Conservation (phyloP, 2,329 filamentous ascomycete species). For the Venturia asperata region DNA sequence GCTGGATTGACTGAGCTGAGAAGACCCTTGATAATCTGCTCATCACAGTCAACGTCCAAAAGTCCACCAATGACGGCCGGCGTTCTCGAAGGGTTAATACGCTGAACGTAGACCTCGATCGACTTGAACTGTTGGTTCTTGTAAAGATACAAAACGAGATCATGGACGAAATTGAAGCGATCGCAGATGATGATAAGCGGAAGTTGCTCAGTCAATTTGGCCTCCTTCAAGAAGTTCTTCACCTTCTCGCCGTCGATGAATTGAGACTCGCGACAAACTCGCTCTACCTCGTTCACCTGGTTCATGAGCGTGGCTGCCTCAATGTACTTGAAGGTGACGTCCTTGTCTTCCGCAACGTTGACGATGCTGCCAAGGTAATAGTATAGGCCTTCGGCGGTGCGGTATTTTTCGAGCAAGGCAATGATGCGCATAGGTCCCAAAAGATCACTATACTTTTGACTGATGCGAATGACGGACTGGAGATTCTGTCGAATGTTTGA, state of each 20-base stretch:
- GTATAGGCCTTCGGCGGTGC: conserved; percentile 92
- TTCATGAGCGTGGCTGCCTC: conserved; percentile 91
- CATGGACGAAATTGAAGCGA: conserved; percentile 98
- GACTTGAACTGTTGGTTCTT: conserved; percentile 99
- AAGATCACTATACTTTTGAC: conserved; percentile 96
- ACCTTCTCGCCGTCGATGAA: conserved; percentile 88
- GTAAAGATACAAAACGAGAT: conserved; percentile 92
- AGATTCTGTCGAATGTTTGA: conserved; percentile 95
- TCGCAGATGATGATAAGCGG: conserved; percentile 98
- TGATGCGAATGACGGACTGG: conserved; percentile 87
- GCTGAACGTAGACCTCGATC: conserved; percentile 96
- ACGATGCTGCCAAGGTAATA: conserved; percentile 98
- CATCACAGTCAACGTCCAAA: conserved; percentile 94
- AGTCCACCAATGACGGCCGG: conserved; percentile 90
- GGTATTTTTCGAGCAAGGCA: conserved; percentile 94
- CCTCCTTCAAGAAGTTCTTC: conserved; percentile 99
- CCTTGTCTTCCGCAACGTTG: conserved; percentile 88
- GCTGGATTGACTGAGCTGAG: conserved; percentile 75
- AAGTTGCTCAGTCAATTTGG: conserved; percentile 81
- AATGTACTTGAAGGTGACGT: conserved; percentile 99
- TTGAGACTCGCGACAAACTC: conserved; percentile 73
- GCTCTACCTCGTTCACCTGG: conserved; percentile 92
- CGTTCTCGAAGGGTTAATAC: conserved; percentile 85
- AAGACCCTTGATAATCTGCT: conserved; percentile 89
- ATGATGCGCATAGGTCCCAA: conserved; percentile 82